Evolutionary conservation across 73 alveolate species (phyloP).

Genomic region (Paramecium primaurelia): DNA sequence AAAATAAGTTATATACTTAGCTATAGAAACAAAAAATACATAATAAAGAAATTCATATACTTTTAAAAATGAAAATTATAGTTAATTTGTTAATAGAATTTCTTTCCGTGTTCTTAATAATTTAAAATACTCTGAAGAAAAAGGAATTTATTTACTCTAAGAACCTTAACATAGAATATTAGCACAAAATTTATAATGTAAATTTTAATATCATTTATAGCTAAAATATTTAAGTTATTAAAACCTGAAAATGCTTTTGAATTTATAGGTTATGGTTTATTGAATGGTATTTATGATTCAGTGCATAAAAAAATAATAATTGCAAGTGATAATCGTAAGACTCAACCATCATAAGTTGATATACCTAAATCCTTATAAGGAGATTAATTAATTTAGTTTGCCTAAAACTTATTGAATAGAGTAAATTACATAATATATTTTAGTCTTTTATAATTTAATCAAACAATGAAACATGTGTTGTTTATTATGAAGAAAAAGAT

Average conservation of each 20-base stretch:
- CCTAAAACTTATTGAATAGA: constrained; percentile 11
- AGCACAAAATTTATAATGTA: constrained; percentile 33
- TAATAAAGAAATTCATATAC: neutral
- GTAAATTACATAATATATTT: neutral
- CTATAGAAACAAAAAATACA: neutral
- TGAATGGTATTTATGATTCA: constrained; percentile 37
- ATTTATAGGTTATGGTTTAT: constrained; percentile 11
- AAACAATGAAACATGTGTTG: neutral
- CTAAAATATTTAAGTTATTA: neutral
- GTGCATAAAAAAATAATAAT: constrained; percentile 20
- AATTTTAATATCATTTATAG: neutral
- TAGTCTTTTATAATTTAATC: constrained; percentile 25
- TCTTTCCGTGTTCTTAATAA: neutral
- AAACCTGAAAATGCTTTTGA: constrained; percentile 7
- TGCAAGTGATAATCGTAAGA: constrained; percentile 35
- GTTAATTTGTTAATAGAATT: neutral
- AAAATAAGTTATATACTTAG: neutral
- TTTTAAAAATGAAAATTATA: neutral
- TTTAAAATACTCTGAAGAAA: constrained; percentile 33
- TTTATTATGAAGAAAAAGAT: neutral
- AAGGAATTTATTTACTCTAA: constrained; percentile 10
- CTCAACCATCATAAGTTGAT: neutral
- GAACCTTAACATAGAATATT: constrained; percentile 37
- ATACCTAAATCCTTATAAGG: neutral
- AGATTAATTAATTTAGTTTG: neutral